A percentile compares a stretch with the other conserved stretches of the same genome.
phyloP scores from a whole-genome alignment of 2,329 filamentous ascomycete genomes.

The Fusarium poae region DNA sequence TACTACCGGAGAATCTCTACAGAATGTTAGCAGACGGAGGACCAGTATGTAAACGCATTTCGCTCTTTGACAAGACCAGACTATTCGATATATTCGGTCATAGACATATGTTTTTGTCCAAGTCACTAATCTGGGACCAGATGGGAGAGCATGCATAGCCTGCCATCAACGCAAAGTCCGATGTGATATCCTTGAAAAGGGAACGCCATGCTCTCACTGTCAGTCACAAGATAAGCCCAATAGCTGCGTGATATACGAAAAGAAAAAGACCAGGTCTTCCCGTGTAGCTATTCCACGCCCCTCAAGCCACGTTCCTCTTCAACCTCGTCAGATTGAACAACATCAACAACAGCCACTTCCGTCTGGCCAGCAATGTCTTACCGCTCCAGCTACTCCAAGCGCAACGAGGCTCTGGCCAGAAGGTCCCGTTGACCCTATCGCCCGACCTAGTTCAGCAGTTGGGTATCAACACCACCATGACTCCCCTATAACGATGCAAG shows the following conservation, averaged over 20 bases:
- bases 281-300: constrained; percentile 46
- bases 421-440: constrained; percentile 3
- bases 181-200: constrained; percentile 62
- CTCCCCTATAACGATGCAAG: constrained; percentile 32
- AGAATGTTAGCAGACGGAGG: constrained; percentile 11
- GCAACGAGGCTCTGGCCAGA: constrained; percentile 32
- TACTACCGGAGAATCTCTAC: neutral
- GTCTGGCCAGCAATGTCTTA: constrained; percentile 52
- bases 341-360: neutral
- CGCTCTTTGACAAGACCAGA: neutral
- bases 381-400: constrained; percentile 43
- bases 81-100: neutral
- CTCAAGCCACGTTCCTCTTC: constrained; percentile 56
- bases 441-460: constrained; percentile 32
- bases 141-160: constrained; percentile 59
- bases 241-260: constrained; percentile 63
- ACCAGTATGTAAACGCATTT: constrained; percentile 31
- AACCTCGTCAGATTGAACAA: constrained; percentile 57
- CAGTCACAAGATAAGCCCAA: constrained; percentile 56
- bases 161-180: constrained; percentile 66
- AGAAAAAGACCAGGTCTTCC: constrained; percentile 58
- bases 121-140: constrained; percentile 35
- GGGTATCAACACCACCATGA: constrained; percentile 15
- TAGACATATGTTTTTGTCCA: neutral
- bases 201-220: constrained; percentile 64